phyloP scores from a whole-genome alignment of 1,284 basidiomycete species.

The Apiotrichum akiyoshidainum region DNA sequence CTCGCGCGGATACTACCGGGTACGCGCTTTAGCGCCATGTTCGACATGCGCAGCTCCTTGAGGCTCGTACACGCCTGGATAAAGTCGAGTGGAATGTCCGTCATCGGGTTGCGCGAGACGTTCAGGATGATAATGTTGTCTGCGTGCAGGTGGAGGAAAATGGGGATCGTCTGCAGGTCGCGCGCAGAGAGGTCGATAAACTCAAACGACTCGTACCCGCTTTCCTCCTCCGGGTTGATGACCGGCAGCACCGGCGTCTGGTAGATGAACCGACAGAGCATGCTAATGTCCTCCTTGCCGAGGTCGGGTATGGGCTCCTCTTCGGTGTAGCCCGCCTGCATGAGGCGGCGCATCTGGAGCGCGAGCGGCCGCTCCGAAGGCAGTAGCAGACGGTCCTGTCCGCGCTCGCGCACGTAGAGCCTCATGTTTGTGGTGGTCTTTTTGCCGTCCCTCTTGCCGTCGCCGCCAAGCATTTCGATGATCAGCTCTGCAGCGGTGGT shows the following conservation, averaged over 20 bases:
- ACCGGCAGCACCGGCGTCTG: constrained; percentile 55
- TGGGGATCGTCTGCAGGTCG: constrained; percentile 84
- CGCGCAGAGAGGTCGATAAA: constrained; percentile 79
- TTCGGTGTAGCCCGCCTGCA: constrained; percentile 86
- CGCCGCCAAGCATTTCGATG: constrained; percentile 54
- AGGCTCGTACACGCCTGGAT: constrained; percentile 83
- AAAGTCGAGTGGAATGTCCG: constrained; percentile 95
- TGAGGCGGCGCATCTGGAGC: constrained; percentile 77
- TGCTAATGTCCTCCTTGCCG: constrained; percentile 76
- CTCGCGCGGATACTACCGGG: constrained; percentile 79
- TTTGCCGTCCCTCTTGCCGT: constrained; percentile 50
- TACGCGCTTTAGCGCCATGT: constrained; percentile 92
- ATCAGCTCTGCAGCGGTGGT: constrained; percentile 71
- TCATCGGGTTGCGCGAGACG: constrained; percentile 90
- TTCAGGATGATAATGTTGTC: constrained; percentile 82
- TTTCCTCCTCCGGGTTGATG: constrained; percentile 65
- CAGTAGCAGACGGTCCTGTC: constrained; percentile 76
- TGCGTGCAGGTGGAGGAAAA: constrained; percentile 81
- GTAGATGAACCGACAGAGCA: constrained; percentile 82
- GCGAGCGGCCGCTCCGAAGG: constrained; percentile 79
- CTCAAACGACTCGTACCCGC: constrained; percentile 71
- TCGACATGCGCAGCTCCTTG: constrained; percentile 80
- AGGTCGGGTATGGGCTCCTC: constrained; percentile 77
- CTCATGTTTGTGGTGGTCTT: constrained; percentile 61
- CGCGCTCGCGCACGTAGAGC: constrained; percentile 76